Conservation (phyloP, 2,329 filamentous ascomycete genomes). For the Laburnicola sp. region DNA sequence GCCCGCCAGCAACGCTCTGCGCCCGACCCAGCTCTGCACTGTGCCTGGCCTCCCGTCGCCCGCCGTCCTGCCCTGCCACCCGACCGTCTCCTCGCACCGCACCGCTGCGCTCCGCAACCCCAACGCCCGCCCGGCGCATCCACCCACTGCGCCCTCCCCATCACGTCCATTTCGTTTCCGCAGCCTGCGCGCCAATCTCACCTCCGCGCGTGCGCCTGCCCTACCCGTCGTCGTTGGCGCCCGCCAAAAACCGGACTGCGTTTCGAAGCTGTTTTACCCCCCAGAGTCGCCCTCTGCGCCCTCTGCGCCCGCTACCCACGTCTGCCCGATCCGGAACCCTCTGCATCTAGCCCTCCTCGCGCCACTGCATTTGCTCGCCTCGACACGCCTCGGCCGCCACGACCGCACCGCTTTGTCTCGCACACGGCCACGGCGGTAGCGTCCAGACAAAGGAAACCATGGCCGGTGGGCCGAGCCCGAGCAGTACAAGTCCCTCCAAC, state of each 20-base stretch:
- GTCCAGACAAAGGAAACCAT: slow-evolving; percentile 43
- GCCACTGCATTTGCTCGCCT: slow-evolving; percentile 25
- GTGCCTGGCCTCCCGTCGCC: slow-evolving; percentile 8
- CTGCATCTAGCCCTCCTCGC: slow-evolving; percentile 25
- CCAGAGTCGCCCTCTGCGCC: slow-evolving; percentile 15
- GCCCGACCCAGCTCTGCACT: slow-evolving; percentile 8
- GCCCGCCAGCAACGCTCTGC: slow-evolving; percentile 21
- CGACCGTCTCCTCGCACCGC: slow-evolving; percentile 7
- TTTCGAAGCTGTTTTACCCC: slow-evolving; percentile 43
- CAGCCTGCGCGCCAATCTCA: slow-evolving; percentile 29
- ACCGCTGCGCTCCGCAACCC: slow-evolving; percentile 8
- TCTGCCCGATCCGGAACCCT: slow-evolving; percentile 21
- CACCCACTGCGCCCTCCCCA: slow-evolving; percentile 3
- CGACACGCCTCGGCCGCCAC: slow-evolving; percentile 18
- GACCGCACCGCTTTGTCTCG: slow-evolving; percentile 37
- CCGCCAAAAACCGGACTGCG: slow-evolving; percentile 21
- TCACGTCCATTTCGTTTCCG: slow-evolving; percentile 18
- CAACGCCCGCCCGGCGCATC: slow-evolving; percentile 6
- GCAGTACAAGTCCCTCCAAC: slow-evolving; percentile 47
- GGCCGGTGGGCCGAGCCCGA: slow-evolving; percentile 48
- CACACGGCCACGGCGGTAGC: slow-evolving; percentile 29
- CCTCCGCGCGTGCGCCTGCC: slow-evolving; percentile 22
- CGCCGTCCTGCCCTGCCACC: slow-evolving; percentile 15
- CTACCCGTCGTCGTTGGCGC: slow-evolving; percentile 15
- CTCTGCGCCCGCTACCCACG: slow-evolving; percentile 20